Base-by-base conservation (phyloP, 805 yeast species). In the Clavispora fructus region DNA sequence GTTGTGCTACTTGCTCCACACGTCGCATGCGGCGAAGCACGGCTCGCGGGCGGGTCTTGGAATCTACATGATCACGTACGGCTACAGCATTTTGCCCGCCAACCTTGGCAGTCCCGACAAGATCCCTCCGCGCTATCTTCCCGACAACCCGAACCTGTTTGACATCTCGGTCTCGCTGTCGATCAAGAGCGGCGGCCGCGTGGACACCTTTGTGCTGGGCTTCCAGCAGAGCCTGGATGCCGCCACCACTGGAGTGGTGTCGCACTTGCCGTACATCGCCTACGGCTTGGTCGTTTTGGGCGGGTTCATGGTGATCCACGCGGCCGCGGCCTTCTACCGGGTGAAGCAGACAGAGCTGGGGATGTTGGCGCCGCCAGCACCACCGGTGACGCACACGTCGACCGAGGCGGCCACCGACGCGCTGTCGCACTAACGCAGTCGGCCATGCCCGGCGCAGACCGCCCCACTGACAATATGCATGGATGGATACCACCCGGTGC, bases 11-110 rank as follows among this genome's bases (percentile, higher is more conserved):
- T 69, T 92, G 39, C 72, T 94, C 45, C 98, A 94, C 65, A 92
- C 98, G 0, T 87, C 97, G 2, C 99, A 94, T 62, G 97, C 98
- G 6, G 96, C 97, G 4, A 89, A 88, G 61, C 91, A 91, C 59
- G 99, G 99, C 3, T 85, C 97, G 1, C 74, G 96, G 50, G 86
- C 92, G 16, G 99, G 99, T 0, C 68, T 94, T 47, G 98, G 98
- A 2, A 61, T 87, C 49, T 89, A 96, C 0, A 77, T 94, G 52
- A 71, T 92, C 43, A 79, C 83, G 45, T 81, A 83, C 53, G 96
- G 74, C 8, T 67, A 60, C 57, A 59, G 59, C 41, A 56, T 65
- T 49, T 58, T 68, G 8, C 75, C 77, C 1, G 56, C 69, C 7
- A 71, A 70, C 53, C 64, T 62, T 47, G 77, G 75, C 10, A 61